Percentiles rank a stretch among this genome's conserved stretches.
Conservation (phyloP, 345 rosid genomes). For the Gossypium arboreum region DNA sequence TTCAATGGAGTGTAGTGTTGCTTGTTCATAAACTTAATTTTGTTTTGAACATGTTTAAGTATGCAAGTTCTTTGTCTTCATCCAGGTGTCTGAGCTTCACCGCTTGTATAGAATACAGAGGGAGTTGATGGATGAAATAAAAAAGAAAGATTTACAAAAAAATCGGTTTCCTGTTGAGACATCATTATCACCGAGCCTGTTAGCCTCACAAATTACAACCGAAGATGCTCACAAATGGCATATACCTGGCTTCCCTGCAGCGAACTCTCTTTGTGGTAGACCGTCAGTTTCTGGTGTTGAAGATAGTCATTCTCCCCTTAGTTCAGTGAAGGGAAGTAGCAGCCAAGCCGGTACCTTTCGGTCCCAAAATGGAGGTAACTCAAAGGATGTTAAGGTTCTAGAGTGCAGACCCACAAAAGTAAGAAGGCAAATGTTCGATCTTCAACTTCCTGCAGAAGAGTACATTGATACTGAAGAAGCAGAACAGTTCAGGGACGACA, state of each 20-base stretch:
- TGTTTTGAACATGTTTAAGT: conserved; percentile 18
- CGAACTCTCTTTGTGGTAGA: conserved; percentile 46
- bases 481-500: conserved; percentile 32
- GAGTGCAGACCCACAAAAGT: conserved; percentile 71
- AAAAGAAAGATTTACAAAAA: conserved; percentile 44
- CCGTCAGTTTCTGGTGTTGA: conserved; percentile 43
- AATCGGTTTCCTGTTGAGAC: conserved; percentile 37
- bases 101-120: conserved; percentile 61
- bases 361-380: conserved; percentile 44
- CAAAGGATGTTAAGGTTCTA: conserved; percentile 49
- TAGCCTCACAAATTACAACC: conserved; percentile 49
- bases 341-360: conserved; percentile 46
- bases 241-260: conserved; percentile 50
- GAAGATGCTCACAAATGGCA: conserved; percentile 75
- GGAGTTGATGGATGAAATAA: conserved; percentile 63
- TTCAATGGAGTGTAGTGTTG: conserved; percentile 20
- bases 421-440: conserved; percentile 75
- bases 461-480: conserved; percentile 60
- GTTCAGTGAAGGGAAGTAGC: conserved; percentile 48
- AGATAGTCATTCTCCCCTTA: conserved; percentile 51
- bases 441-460: conserved; percentile 75
- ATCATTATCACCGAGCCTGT: conserved; percentile 52
- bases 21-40: conserved; percentile 20
- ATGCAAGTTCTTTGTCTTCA: conserved; percentile 15
- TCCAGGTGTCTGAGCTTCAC: conserved; percentile 64